These are phyloP conservation scores for Citrus maxima DNA, from an alignment of 345 rosid genomes.

Conservation along the genomic window DNA sequence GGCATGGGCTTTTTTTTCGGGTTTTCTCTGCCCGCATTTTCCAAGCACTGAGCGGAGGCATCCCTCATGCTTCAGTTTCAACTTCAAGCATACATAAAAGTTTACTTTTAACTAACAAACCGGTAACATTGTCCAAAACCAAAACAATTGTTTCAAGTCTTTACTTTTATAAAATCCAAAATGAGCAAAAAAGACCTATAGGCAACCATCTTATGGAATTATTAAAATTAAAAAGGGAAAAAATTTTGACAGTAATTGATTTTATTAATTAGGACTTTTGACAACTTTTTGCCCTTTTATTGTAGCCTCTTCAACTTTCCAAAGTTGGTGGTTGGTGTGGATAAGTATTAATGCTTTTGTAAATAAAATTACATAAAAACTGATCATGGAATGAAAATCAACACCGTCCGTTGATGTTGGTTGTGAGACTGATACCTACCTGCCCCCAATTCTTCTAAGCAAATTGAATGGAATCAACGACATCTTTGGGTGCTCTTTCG, in stretches of 20 bases:
- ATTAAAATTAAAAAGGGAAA: conserved; percentile 1
- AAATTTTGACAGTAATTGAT: no score
- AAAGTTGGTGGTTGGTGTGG: background rate
- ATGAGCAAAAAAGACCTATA: background rate
- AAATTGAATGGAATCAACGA: background rate
- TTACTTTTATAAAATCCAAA: background rate
- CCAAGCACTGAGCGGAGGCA: background rate
- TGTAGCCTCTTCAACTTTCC: background rate
- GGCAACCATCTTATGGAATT: conserved; percentile 7
- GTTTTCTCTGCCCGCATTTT: no score
- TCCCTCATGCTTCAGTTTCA: background rate
- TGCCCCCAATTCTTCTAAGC: background rate
- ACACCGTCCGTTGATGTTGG: background rate
- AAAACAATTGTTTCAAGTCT: background rate
- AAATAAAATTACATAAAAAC: background rate
- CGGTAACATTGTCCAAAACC: background rate
- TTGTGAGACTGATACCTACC: no score
- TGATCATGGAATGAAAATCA: background rate
- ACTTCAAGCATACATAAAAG: background rate
- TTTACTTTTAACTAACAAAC: background rate
- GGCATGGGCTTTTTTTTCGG: accelerated
- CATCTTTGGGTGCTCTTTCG: background rate
- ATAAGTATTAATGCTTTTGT: background rate
- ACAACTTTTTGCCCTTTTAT: no score
- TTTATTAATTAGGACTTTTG: no score